Conservation (phyloP, 169 alveolate species). For the Pseudocohnilembus persalinus region DNA sequence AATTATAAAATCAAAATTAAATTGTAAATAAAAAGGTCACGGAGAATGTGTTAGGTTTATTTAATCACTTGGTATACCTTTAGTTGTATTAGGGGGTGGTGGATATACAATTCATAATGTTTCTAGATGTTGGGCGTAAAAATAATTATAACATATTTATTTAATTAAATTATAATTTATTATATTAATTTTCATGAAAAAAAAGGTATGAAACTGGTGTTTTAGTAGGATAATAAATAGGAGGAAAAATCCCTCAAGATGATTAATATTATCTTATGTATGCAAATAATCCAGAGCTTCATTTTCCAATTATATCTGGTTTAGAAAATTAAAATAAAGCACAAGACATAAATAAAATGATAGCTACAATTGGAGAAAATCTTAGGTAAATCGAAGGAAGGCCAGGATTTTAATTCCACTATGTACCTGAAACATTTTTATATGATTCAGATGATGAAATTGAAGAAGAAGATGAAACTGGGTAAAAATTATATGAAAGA, state of each 20-base stretch:
- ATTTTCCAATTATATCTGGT: constrained; percentile 45
- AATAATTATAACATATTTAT: constrained; percentile 25
- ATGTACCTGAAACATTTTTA: constrained; percentile 38
- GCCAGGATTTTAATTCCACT: constrained; percentile 60
- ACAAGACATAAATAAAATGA: constrained; percentile 68
- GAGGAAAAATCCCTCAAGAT: constrained; percentile 70
- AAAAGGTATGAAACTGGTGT: constrained; percentile 68
- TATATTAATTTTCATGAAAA: neutral
- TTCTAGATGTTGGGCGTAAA: constrained; percentile 78
- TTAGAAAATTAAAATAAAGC: constrained; percentile 69
- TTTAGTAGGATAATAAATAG: constrained; percentile 62
- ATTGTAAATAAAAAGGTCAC: constrained; percentile 58
- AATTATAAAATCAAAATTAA: too few relatives aligned
- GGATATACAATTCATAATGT: constrained; percentile 86
- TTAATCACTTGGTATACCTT: constrained; percentile 70
- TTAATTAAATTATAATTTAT: too few relatives aligned
- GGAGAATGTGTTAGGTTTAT: constrained; percentile 77
- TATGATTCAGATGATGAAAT: constrained; percentile 20
- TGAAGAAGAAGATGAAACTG: constrained; percentile 21
- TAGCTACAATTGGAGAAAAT: constrained; percentile 58
- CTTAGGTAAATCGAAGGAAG: constrained; percentile 69
- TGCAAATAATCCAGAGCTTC: constrained; percentile 64
- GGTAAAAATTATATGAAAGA: constrained; percentile 8
- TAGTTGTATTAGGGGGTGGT: constrained; percentile 83
- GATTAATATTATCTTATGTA: constrained; percentile 60